Base-by-base conservation (phyloP, 768 basidiomycete genomes). In the Tephrocybe sp. region DNA sequence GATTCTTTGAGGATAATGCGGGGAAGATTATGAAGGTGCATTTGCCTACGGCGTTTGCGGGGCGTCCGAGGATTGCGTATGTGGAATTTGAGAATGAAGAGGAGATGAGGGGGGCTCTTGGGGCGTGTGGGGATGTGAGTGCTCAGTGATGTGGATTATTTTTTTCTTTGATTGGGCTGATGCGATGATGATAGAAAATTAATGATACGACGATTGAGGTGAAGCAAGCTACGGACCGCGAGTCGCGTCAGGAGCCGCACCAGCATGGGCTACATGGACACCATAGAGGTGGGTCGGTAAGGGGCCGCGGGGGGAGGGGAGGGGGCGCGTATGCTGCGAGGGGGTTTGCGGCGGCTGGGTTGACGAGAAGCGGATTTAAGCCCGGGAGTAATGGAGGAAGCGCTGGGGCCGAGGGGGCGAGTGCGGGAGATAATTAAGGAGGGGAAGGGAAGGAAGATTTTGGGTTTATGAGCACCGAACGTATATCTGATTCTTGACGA, bases 31-130 rank as follows among this genome's bases (percentile, higher is more conserved):
- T 82, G 25, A 79, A 81, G 43, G 75, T 93, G 44, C 75, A 77
- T 52, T 76, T 86, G 51, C 88, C 87, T 0, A 55, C 67, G 55
- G 49, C 64, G 11, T 75, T 68, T 57, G 58, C 67, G 4, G 79
- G 80, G 9, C 80, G 84, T 38, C 68, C 74, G 47, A 82, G 77
- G 56, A 73, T 92, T 49, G 89, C 84, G 1, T 97, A 92, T 62
- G 82, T 97, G 44, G 94, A 96, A 62, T 97, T 96, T 67, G 87
- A 83, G 4, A 89, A 91, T 58, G 92, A 95, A 60, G 89, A 87
- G 38, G 75, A 84, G 9, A 90, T 94, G 89, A 89, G 82, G 58
- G 78, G 74, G 16, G 93, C 87, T 0, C 69, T 95, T 18, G 84
- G 80, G 49, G 87, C 84, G 59, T 86, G 89, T 55, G 79, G n/a